Evolutionary conservation across 208 protist species (phyloP).

Genomic region (Crithidia acanthocephali): DNA sequence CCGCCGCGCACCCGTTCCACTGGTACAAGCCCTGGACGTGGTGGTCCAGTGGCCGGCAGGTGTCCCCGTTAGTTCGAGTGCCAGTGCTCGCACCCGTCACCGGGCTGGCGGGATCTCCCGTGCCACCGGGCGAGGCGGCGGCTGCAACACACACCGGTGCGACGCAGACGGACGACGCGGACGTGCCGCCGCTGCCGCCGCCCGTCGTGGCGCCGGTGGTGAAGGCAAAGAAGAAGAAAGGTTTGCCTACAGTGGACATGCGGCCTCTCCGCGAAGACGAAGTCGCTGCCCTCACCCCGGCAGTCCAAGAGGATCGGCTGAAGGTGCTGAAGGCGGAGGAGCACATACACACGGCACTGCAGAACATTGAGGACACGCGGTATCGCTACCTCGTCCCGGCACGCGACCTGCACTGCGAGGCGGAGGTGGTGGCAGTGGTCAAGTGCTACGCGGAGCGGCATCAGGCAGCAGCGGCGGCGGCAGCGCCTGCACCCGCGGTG

Average conservation of each 20-base stretch:
- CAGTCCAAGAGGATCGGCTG: conserved; percentile 59
- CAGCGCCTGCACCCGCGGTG: conserved; percentile 17
- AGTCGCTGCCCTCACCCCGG: conserved; percentile 41
- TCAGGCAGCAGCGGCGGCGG: conserved; percentile 2
- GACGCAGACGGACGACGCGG: conserved; percentile 16
- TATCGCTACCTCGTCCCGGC: conserved; percentile 73
- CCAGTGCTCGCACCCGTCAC: too few species aligned
- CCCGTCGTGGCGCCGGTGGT: conserved; percentile 8
- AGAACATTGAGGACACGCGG: conserved; percentile 78
- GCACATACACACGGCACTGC: conserved; percentile 62
- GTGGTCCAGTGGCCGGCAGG: conserved; percentile 50
- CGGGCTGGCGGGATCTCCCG: background rate
- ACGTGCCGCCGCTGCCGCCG: conserved; percentile 2
- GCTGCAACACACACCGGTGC: background rate
- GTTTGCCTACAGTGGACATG: conserved; percentile 56
- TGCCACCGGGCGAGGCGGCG: background rate
- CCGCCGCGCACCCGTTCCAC: conserved; percentile 35
- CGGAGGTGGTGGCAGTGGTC: conserved; percentile 56
- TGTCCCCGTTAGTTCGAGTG: conserved; percentile 44
- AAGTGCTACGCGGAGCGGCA: conserved; percentile 70
- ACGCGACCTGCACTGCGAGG: conserved; percentile 60
- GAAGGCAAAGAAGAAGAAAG: conserved; percentile 40
- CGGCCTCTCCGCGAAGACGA: conserved; percentile 43
- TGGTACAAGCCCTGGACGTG: conserved; percentile 85
- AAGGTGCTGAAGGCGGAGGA: conserved; percentile 67